Percentiles rank a stretch among this genome's conserved stretches.
Evolutionary conservation across 306 rosid genomes (phyloP).

Genomic region (Vigna nakashimae): DNA sequence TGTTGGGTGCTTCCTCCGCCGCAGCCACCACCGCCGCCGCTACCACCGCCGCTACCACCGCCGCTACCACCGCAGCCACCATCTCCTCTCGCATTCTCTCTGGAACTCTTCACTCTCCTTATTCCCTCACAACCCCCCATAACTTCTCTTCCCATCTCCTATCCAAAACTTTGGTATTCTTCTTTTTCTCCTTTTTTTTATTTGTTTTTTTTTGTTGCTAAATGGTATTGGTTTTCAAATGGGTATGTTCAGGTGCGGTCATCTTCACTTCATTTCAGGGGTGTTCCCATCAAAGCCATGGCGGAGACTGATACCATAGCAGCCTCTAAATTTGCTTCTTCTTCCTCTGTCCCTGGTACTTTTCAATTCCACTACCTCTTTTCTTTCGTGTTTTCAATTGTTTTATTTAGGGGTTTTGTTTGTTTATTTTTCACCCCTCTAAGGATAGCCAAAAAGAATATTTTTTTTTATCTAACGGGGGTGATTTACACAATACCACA

Average conservation of each 20-base stretch:
- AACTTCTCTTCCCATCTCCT: conserved; percentile 29
- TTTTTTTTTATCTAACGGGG: background rate
- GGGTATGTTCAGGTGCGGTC: conserved; percentile 41
- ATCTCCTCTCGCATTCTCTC: conserved; percentile 13
- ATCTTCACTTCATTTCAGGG: conserved; percentile 45
- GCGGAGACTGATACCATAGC: conserved; percentile 54
- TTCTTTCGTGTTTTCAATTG: background rate
- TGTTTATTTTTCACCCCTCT: background rate
- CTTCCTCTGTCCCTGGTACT: conserved; percentile 57
- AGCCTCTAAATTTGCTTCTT: conserved; percentile 38
- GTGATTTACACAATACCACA: background rate
- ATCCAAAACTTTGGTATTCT: conserved; percentile 39
- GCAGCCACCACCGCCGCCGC: conserved; percentile 34
- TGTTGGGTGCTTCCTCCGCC: conserved; percentile 37
- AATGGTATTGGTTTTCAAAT: conserved; percentile 33
- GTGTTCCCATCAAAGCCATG: conserved; percentile 65
- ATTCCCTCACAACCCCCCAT: conserved; percentile 1
- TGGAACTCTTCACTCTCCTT: conserved; percentile 36
- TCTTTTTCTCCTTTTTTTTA: background rate
- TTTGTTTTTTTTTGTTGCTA: background rate
- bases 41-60: conserved; percentile 22
- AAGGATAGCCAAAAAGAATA: background rate
- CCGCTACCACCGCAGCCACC: conserved; percentile 32
- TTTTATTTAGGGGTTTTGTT: conserved; percentile 1
- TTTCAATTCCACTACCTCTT: background rate